Evolutionary conservation across 345 rosid genomes (phyloP), one percentile per base, ranked within the genome.

Genomic region (Ceriops zippeliana): DNA sequence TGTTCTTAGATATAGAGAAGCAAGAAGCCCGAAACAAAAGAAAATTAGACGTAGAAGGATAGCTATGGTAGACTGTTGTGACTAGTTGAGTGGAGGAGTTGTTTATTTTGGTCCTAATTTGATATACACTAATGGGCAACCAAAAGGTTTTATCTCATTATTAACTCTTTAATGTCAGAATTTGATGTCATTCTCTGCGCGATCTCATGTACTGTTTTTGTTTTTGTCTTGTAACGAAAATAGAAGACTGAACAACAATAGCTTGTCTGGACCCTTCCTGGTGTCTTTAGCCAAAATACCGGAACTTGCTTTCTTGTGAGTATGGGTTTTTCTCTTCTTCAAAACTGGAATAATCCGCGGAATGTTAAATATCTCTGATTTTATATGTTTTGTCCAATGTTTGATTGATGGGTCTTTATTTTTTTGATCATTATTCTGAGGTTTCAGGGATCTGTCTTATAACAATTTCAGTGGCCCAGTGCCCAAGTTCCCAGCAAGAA

Each of bases 211-310:
- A n/a, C 35, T 76, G 53, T 51, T n/a, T 21, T 70, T 63, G 19
- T 20, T 75, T 56, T 83, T 76, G 79, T 77, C 78, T 24, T 83
- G 84, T 77, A 76, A 83, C 80, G 90, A 68, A 71, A 62, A 46
- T 77, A 93, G 97, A 86, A 90, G 98, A 80, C 83, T 93, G 77
- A 93, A 93, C 86, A 90, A 93, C 78, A 93, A 93, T 76, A 89
- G 90, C 83, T 82, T 92, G 72, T 84, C 89, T 73, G 97, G 98
- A 65, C 81, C 90, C 63, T 85, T 90, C 63, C 96, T 96, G 62
- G 84, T 74, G 52, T 84, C 87, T 71, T 70, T 93, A 37, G 85
- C 92, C 79, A 84, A 86, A 82, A 78, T 84, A 74, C 80, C 90
- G 69, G 83, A 70, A 65, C 97, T 93, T 71, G 84, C 88, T 46